Percentiles rank a stretch among this genome's conserved stretches.
Evolutionary conservation across 2,329 filamentous ascomycete genomes (phyloP).

Genomic region (Colletotrichum limetticola): DNA sequence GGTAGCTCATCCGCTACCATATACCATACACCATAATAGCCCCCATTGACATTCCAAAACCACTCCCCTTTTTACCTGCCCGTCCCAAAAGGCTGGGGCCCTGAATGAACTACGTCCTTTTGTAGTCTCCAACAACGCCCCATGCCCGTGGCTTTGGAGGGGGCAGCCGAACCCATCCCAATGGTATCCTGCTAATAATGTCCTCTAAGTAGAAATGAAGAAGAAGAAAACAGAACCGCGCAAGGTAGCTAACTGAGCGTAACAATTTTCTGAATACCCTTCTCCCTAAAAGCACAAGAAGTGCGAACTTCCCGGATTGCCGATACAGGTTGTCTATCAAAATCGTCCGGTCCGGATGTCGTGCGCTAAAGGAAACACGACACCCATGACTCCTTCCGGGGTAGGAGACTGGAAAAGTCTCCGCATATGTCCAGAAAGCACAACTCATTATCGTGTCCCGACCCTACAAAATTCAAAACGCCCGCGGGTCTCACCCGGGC

Average conservation of each 20-base stretch:
- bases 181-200: slow-evolving; percentile 10
- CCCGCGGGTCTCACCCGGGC: not conserved
- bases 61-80: not conserved
- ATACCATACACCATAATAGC: not conserved
- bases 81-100: not conserved
- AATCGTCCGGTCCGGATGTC: slow-evolving; percentile 13
- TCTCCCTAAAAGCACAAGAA: slow-evolving; percentile 31
- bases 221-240: slow-evolving; percentile 4
- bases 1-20: slow-evolving; percentile 18
- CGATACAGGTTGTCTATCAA: slow-evolving; percentile 34
- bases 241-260: not conserved
- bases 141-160: not conserved
- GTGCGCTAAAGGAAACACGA: slow-evolving; percentile 7
- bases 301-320: slow-evolving; percentile 33
- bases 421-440: slow-evolving; percentile 26
- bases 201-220: slow-evolving; percentile 17
- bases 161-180: not conserved
- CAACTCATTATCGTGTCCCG: slow-evolving; percentile 23
- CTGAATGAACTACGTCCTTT: not conserved
- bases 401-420: slow-evolving; percentile 41
- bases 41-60: not conserved
- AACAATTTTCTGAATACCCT: slow-evolving; percentile 21
- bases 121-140: not conserved
- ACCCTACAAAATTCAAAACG: slow-evolving; percentile 11
- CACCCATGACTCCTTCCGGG: slow-evolving; percentile 14